These are phyloP conservation scores for Exophiala xenobiotica DNA, from an alignment of 2,329 filamentous ascomycete species.

Conservation along the genomic window DNA sequence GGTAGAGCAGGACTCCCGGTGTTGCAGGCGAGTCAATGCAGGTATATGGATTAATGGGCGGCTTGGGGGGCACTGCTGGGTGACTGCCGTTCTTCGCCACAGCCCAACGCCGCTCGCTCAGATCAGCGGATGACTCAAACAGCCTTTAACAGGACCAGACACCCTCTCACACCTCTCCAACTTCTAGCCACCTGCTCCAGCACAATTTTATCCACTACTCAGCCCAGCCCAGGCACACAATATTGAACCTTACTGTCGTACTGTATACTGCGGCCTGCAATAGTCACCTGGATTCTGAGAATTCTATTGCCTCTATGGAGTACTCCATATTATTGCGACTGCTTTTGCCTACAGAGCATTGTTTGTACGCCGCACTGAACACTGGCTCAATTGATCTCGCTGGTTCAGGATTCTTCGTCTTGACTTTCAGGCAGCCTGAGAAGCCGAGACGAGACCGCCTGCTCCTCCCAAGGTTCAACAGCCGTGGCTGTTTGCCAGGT, in stretches of 20 bases:
- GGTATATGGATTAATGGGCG: neutral
- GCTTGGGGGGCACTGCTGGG: constrained; percentile 20
- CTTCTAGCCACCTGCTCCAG: neutral
- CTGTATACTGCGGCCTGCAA: neutral
- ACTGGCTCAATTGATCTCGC: neutral
- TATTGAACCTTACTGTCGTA: neutral
- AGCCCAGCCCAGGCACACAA: neutral
- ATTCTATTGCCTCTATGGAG: too few species aligned
- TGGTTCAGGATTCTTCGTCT: neutral
- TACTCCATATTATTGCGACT: too few species aligned
- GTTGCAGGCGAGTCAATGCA: constrained; percentile 5
- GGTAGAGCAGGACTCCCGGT: constrained; percentile 2
- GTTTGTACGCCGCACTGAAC: neutral
- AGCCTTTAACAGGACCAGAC: neutral
- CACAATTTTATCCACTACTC: neutral
- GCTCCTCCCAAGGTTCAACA: neutral
- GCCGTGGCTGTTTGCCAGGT: neutral
- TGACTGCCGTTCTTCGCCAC: constrained; percentile 5
- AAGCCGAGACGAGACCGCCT: neutral
- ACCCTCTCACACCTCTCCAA: neutral
- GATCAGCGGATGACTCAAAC: constrained; percentile 27
- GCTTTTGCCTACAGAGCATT: neutral
- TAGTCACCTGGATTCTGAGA: neutral
- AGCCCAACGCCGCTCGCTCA: constrained; percentile 10
- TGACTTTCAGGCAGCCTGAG: neutral